These are phyloP conservation scores for Ophiostoma tasmaniense DNA, from an alignment of 2,329 filamentous ascomycete species.

Conservation along the genomic window DNA sequence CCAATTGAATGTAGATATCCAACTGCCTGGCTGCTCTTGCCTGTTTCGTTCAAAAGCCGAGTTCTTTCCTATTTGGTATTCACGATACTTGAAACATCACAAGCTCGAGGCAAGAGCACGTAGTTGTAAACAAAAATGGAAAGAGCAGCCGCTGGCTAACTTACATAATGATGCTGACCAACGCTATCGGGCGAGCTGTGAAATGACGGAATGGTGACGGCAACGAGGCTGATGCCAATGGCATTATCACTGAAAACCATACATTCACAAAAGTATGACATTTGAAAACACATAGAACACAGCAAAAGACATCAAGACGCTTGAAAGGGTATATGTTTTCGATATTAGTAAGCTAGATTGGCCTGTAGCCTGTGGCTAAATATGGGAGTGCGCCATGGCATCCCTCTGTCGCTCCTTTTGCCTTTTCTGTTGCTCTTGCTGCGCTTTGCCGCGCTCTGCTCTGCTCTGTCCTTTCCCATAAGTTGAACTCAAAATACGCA, in stretches of 20 bases:
- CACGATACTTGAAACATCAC: neutral
- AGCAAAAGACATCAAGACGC: neutral
- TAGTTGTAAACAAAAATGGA: neutral
- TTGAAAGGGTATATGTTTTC: neutral
- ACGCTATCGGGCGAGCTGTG: neutral
- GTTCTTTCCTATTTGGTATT: too few relatives aligned
- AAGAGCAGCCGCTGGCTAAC: neutral
- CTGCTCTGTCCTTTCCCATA: too few relatives aligned
- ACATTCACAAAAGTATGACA: too few relatives aligned
- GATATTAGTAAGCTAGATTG: neutral
- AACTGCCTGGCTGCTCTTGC: too few relatives aligned
- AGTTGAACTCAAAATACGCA: neutral
- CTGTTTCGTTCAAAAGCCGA: too few relatives aligned
- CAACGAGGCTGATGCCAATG: neutral
- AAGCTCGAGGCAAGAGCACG: neutral
- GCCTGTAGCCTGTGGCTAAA: neutral
- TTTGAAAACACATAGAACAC: neutral
- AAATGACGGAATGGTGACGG: neutral
- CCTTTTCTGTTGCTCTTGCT: too few relatives aligned
- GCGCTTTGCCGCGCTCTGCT: too few relatives aligned
- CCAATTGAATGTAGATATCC: too few relatives aligned
- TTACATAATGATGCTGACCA: neutral
- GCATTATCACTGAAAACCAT: too few relatives aligned
- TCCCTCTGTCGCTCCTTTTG: constrained; percentile 1
- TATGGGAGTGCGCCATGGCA: neutral